Evolutionary conservation across 768 basidiomycete genomes (phyloP), one percentile per base, ranked within the genome.

Genomic region (Termitomyces eurrhizus): DNA sequence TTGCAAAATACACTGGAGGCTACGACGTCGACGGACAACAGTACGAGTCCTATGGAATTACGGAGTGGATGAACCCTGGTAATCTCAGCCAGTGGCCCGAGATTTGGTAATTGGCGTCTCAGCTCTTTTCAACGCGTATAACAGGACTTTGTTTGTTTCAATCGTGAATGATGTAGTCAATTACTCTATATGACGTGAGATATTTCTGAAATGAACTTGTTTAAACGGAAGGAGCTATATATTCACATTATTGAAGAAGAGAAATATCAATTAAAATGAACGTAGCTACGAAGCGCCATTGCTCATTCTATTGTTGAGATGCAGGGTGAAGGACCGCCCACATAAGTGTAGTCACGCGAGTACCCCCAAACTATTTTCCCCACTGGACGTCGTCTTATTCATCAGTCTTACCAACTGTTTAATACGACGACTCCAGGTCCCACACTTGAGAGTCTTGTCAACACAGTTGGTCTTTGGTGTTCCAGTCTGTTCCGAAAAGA

Each of bases 41-140:
- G 4, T 62, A 64, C 45, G 33, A 53, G 37, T 44, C 57, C 3
- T 64, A 59, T 49, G 60, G 63, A 13, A 49, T 64, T 14, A 59
- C 60, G 7, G 63, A 64, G 50, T 64, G 63, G 63, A 64, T 64
- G 60, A 64, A 64, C 41, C 42, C 60, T 18, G 63, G 57, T 21
- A 59, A 56, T 33, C 12, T 59, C 35, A 59, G 60, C 33, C 63
- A 64, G 16, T 64, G 58, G 60, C 35, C 42, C 7, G 24, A 21
- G 8, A 53, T 78, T 64, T 5, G 74, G 54, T 51, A 83, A 60
- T 16, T 91, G 73, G 52, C 14, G 16, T 24, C 33, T 29, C 12
- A 9, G 21, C 33, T 32, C 21, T 37, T 14, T 4, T 5, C 36
- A 52, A 26, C 9, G 18, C 13, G 35, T 14, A 55, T 21, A 7